A percentile compares a stretch with the other conserved stretches of the same genome.
Evolutionary conservation across 192 early-diverging fungal genomes (phyloP).

Genomic region (Kickxella alabastrina): DNA sequence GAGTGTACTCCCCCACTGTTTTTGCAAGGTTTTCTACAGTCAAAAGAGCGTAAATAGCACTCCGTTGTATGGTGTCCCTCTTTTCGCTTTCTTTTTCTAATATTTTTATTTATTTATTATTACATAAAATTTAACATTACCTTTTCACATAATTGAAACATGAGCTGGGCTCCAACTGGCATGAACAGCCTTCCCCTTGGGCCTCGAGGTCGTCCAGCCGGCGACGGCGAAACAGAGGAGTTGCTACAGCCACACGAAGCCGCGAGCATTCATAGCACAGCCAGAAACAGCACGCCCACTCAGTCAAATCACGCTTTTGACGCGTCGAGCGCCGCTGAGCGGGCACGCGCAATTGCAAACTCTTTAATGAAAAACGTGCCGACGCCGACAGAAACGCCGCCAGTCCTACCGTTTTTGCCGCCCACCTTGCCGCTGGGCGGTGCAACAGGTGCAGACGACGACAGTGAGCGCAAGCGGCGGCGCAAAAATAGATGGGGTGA

Average conservation of each 20-base stretch:
- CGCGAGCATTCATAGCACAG: not conserved
- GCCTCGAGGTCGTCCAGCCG: conserved; percentile 21
- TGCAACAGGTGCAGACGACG: too few species aligned
- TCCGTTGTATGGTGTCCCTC: not conserved
- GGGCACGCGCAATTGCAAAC: conserved; percentile 47
- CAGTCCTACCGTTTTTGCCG: too few species aligned
- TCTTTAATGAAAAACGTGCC: conserved; percentile 15
- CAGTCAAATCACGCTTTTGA: too few species aligned
- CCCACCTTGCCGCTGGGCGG: too few species aligned
- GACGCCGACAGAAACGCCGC: not conserved
- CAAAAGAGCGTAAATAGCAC: not conserved
- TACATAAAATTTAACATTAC: conserved; percentile 1
- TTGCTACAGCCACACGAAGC: not conserved
- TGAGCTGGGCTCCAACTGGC: conserved; percentile 49
- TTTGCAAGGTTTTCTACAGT: too few species aligned
- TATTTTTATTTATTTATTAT: conserved; percentile 1
- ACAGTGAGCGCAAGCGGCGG: conserved; percentile 59
- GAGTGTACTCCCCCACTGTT: too few species aligned
- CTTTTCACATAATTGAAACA: conserved; percentile 4
- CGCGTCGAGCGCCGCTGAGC: conserved; percentile 30
- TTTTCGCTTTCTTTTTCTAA: conserved; percentile 1
- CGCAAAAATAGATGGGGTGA: conserved; percentile 89
- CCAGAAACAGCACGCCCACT: too few species aligned
- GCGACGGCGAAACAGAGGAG: conserved; percentile 1
- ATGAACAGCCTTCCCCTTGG: conserved; percentile 49